These are phyloP conservation scores for Beauveria pseudobassiana DNA, from an alignment of 2,329 filamentous ascomycete genomes.

Conservation along the genomic window DNA sequence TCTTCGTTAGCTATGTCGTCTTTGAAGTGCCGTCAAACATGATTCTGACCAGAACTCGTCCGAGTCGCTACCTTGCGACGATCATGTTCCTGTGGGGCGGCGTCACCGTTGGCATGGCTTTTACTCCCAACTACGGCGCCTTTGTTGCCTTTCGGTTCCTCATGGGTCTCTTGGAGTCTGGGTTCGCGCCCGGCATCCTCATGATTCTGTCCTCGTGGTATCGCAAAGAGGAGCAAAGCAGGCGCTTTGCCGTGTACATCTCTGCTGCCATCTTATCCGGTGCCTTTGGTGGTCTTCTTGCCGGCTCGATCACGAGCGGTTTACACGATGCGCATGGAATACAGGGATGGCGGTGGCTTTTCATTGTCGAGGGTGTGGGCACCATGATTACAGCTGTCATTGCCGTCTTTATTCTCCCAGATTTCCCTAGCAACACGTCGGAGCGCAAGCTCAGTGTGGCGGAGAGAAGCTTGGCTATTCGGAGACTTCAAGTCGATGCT, in stretches of 20 bases:
- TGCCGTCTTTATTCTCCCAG: constrained; percentile 64
- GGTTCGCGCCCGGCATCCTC: constrained; percentile 49
- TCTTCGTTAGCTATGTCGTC: constrained; percentile 50
- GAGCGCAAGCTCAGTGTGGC: constrained; percentile 51
- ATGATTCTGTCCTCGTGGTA: constrained; percentile 50
- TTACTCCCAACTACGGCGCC: constrained; percentile 38
- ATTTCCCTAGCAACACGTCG: constrained; percentile 62
- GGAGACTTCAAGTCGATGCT: constrained; percentile 56
- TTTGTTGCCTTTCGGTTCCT: constrained; percentile 40
- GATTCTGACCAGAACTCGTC: constrained; percentile 44
- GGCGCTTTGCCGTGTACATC: constrained; percentile 48
- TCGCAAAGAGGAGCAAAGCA: constrained; percentile 45
- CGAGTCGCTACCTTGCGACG: constrained; percentile 44
- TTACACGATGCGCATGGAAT: constrained; percentile 57
- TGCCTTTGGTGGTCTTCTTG: constrained; percentile 50
- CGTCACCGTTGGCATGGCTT: constrained; percentile 45
- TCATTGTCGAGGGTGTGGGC: constrained; percentile 56
- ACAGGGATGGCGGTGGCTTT: constrained; percentile 52
- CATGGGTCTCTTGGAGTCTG: constrained; percentile 48
- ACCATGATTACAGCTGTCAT: constrained; percentile 56
- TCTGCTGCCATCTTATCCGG: constrained; percentile 47
- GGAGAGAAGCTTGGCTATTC: constrained; percentile 59
- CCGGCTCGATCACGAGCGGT: constrained; percentile 46
- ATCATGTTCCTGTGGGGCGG: constrained; percentile 48
- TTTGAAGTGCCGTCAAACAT: constrained; percentile 51